phyloP scores from a whole-genome alignment of 768 basidiomycete species.

The Fistulinella prunicolor region DNA sequence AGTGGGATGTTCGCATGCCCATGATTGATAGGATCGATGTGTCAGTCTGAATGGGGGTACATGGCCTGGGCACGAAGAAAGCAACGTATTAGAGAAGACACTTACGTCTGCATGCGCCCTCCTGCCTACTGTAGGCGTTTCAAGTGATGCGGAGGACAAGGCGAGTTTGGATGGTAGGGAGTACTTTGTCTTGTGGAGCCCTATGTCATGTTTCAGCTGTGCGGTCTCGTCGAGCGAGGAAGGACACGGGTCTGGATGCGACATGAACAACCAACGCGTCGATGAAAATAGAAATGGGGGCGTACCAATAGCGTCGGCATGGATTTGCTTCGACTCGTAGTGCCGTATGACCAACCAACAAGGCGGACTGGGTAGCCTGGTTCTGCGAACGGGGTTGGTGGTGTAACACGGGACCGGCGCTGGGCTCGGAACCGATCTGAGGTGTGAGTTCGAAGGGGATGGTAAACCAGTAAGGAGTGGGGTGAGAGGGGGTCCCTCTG shows the following conservation, averaged over 20 bases:
- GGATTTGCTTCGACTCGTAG: background rate
- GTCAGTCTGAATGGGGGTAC: background rate
- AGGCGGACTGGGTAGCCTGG: constrained; percentile 36
- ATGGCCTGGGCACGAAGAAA: background rate
- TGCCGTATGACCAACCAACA: background rate
- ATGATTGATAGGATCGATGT: background rate
- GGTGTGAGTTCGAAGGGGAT: no score
- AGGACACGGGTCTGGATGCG: constrained; percentile 39
- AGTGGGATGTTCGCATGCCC: constrained; percentile 9
- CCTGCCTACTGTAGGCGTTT: no score
- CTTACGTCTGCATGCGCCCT: background rate
- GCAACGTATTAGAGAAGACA: background rate
- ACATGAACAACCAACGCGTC: background rate
- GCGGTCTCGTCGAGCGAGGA: constrained; percentile 44
- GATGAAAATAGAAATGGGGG: background rate
- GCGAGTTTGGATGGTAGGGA: no score
- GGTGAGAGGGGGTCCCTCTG: no score
- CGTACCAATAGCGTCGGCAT: background rate
- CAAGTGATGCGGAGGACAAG: constrained; percentile 24
- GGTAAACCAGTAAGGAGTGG: no score
- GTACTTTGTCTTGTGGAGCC: constrained; percentile 35
- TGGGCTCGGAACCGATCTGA: no score
- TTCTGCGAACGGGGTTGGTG: no score
- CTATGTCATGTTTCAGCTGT: background rate
- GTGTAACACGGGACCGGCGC: no score